Evolutionary conservation across 225 moss, liverwort and hornwort species (phyloP), one percentile per base, ranked within the genome.

Genomic region (Asterella californica): DNA sequence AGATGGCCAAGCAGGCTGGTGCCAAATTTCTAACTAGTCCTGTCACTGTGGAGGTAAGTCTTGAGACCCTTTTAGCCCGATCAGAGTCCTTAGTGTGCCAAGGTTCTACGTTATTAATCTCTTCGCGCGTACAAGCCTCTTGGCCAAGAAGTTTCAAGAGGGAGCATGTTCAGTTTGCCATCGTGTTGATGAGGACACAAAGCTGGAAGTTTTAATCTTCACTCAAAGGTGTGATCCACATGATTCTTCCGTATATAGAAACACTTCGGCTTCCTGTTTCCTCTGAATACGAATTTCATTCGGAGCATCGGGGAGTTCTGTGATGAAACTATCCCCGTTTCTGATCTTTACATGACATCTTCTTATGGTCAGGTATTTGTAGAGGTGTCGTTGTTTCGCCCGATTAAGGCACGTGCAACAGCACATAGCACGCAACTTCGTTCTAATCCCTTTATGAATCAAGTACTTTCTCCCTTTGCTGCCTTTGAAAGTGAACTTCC

Each of bases 11-110:
- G 87, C 84, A 83, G 79, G 96, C 88, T 68, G 96, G 96, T 78
- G 92, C 91, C 49, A 84, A 78, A 42, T 91, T 94, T 77, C 66
- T 94, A 70, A 65, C 86, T 80, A 96, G 96, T 81, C 96, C 96
- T 57, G 85, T 90, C 21, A 78, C 90, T 38, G 27, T 88, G 75
- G 82, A 91, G 94, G 95, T 85, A 55, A 47, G 52, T 79, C 45
- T 18, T 5, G 32, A n/a, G 25, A n/a, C n/a, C 29, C 25, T n/a
- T 0, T 29, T 27, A 62, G 62, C 12, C 53, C 53, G 10, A 9
- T 53, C 42, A 42, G 42, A 62, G 29, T 62, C 25, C 22, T 62
- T 25, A 12, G 53, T 53, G 53, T 53, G 12, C 53, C 53, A 12
- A 53, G 53, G 57, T 57, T 9, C 57, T 57, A 57, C 10, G 3